Evolutionary conservation across 768 basidiomycete species (phyloP), one percentile per base, ranked within the genome.

Genomic region (Antrodiella citrinella): DNA sequence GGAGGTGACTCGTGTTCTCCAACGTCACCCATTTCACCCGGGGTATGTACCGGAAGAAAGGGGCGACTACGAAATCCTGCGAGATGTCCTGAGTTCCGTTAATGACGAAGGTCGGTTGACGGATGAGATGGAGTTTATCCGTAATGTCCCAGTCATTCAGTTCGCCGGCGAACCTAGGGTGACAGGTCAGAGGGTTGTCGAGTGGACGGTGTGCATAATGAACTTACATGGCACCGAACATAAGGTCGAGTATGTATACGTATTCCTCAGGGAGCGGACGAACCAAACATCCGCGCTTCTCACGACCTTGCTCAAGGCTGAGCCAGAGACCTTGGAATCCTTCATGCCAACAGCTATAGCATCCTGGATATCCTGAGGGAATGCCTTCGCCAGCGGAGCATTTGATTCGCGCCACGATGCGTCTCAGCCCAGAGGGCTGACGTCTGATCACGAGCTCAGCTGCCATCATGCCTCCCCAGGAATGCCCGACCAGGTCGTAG

Each of bases 391-490:
- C 2, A 73, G 68, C 53, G 70, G 57, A 4, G 72, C 71, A 26
- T 75, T 61, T 21, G 59, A 59, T 26, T 59, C 53, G 51, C 54
- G 60, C 71, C 72, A 78, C 23, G 77, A 80, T 67, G 45, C 66
- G 71, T 53, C 68, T 66, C 39, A 81, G 51, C 0, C 79, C 78
- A 21, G 44, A 54, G 26, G 78, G 77, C 20, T 49, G 70, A 12
- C 65, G 63, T 20, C 66, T 57, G 35, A 70, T 61, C 3, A 50
- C 71, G 51, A 70, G 72, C 51, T 75, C 69, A 13, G 65, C 55
- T 0, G 63, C 72, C 13, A 80, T 66, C 55, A 75, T 73, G 0
- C 72, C 78, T n/a, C 79, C 80, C 78, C 78, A 79, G 4, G 75
- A 78, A 51, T 80, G 78, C 0, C 81, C 78, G 3, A 68, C 52